phyloP scores from a whole-genome alignment of 176 grass and related monocot genomes.

The Oryza meridionalis region DNA sequence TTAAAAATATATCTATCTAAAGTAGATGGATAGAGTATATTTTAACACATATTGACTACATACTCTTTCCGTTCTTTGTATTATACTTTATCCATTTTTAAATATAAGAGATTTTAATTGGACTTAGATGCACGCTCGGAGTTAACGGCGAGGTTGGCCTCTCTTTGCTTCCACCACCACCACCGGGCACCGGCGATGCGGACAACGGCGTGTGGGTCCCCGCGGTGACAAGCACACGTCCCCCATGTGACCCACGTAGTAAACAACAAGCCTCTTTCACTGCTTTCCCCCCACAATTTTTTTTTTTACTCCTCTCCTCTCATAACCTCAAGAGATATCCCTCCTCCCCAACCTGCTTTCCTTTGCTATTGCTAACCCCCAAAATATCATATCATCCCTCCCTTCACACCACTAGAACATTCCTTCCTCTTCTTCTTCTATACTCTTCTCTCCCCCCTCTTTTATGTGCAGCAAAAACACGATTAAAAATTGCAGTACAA shows the following conservation, averaged over 20 bases:
- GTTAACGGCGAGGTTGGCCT: neutral
- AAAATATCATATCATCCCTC: conserved; percentile 43
- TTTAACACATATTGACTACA: too few species aligned
- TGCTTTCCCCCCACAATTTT: neutral
- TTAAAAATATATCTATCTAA: too few species aligned
- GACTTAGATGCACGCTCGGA: neutral
- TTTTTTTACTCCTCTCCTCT: too few species aligned
- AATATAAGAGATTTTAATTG: too few species aligned
- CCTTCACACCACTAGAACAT: conserved; percentile 39
- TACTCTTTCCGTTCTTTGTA: too few species aligned
- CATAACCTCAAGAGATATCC: conserved; percentile 33
- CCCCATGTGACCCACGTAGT: conserved; percentile 15
- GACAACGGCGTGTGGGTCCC: conserved; percentile 6
- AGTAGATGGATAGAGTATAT: too few species aligned
- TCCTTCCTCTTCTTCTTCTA: neutral
- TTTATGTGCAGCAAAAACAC: neutral
- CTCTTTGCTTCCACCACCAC: too few species aligned
- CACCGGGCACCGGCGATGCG: too few species aligned
- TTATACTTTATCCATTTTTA: too few species aligned
- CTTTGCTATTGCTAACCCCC: neutral
- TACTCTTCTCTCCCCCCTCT: neutral
- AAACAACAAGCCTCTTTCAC: conserved; percentile 6
- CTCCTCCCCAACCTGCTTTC: too few species aligned
- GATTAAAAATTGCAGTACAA: neutral
- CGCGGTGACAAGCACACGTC: neutral